These are phyloP conservation scores for Wickerhamomyces xylosicus DNA, from an alignment of 805 yeast genomes.

Conservation along the genomic window DNA sequence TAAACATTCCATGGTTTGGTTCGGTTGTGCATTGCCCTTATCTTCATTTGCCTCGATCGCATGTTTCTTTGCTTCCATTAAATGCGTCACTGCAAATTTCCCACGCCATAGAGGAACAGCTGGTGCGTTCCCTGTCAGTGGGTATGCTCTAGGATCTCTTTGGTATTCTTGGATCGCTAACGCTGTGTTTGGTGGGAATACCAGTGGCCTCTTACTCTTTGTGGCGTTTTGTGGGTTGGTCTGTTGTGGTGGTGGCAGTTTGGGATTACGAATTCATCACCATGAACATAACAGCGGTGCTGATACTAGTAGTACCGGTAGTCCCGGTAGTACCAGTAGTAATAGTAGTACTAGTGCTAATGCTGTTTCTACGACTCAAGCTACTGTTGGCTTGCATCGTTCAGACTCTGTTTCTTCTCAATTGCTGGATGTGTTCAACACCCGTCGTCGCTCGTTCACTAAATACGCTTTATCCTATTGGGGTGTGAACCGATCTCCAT, in stretches of 20 bases:
- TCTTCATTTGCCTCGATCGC: slow-evolving; percentile 61
- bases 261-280: background rate
- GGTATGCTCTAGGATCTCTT: slow-evolving; percentile 62
- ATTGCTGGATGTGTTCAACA: background rate
- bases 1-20: slow-evolving; percentile 27
- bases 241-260: background rate
- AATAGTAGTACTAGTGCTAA: no score
- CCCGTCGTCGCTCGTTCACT: background rate
- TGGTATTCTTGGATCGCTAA: slow-evolving; percentile 51
- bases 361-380: no score
- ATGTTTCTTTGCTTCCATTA: slow-evolving; percentile 48
- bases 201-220: slow-evolving; percentile 37
- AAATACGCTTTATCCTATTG: background rate
- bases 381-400: background rate
- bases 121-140: slow-evolving; percentile 20
- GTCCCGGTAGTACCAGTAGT: no score
- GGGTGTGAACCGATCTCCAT: background rate
- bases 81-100: slow-evolving; percentile 43
- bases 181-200: slow-evolving; percentile 36
- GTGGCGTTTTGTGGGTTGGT: background rate
- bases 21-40: slow-evolving; percentile 38
- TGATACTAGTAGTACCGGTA: no score
- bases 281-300: background rate
- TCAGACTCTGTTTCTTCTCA: background rate
- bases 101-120: slow-evolving; percentile 49